These are phyloP conservation scores for Nematocida major DNA, from an alignment of 371 early-diverging fungal genomes.

Conservation along the genomic window DNA sequence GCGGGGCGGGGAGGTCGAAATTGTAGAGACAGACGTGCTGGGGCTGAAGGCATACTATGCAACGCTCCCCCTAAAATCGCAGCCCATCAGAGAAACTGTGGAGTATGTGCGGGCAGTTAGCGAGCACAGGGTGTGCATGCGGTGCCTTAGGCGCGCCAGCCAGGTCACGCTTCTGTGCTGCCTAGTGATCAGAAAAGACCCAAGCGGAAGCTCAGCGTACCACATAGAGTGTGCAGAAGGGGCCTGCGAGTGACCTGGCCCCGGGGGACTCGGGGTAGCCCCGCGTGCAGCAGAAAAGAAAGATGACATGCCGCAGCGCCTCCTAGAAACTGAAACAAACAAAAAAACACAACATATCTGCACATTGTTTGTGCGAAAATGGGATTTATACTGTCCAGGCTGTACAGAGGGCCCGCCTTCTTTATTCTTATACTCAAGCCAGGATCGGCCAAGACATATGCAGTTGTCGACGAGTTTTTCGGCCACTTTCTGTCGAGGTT, in stretches of 20 bases:
- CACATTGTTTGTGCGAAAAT: conserved; percentile 31
- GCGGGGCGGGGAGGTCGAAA: not conserved
- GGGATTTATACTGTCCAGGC: conserved; percentile 48
- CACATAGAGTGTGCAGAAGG: conserved; percentile 23
- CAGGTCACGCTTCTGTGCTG: not conserved
- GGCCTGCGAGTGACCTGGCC: no score
- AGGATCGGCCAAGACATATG: not conserved
- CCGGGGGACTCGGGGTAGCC: no score
- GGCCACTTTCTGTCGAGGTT: not conserved
- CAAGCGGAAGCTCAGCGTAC: not conserved
- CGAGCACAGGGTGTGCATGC: conserved; percentile 24
- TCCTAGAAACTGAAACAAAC: not conserved
- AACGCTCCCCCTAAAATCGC: not conserved
- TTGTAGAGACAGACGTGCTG: conserved; percentile 9
- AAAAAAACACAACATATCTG: not conserved
- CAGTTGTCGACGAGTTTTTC: conserved; percentile 27
- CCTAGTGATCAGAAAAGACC: not conserved
- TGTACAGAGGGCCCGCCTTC: conserved; percentile 11
- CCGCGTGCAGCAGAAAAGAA: no score
- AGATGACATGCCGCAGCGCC: no score
- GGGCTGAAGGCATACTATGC: not conserved
- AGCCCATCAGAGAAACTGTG: not conserved
- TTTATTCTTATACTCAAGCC: conserved; percentile 36
- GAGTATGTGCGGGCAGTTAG: conserved; percentile 15
- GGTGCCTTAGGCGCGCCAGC: conserved; percentile 11